Evolutionary conservation across 1,284 basidiomycete genomes (phyloP).

Genomic region (Earliella scabrosa): DNA sequence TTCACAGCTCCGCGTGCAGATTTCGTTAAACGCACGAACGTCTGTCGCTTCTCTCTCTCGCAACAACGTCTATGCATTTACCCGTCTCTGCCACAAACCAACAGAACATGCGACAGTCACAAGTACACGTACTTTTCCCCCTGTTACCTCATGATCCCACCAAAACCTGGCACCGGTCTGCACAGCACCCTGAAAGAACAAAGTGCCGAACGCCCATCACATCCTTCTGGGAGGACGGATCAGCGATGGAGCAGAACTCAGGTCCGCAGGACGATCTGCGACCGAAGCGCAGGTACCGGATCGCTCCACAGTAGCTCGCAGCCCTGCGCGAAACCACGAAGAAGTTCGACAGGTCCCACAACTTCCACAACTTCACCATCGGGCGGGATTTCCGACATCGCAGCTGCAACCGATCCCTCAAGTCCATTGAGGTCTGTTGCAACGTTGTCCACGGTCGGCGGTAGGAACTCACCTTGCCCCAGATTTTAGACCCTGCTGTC

Average conservation of each 20-base stretch:
- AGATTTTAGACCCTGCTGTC: conserved; percentile 82
- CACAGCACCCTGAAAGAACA: conserved; percentile 48
- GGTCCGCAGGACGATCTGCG: conserved; percentile 57
- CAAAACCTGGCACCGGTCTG: conserved; percentile 77
- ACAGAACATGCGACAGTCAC: conserved; percentile 87
- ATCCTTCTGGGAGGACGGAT: conserved; percentile 50
- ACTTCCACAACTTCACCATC: conserved; percentile 98
- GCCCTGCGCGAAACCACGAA: conserved; percentile 60
- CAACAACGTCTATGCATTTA: conserved; percentile 12
- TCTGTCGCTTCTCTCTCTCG: conserved; percentile 43
- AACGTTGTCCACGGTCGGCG: background rate
- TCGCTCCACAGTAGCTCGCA: conserved; percentile 56
- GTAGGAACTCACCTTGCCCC: background rate
- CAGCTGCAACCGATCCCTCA: conserved; percentile 85
- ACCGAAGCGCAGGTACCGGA: conserved; percentile 74
- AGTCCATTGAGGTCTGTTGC: conserved; percentile 72
- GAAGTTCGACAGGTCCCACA: conserved; percentile 83
- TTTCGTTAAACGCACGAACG: conserved; percentile 92
- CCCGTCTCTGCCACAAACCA: background rate
- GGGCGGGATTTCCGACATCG: conserved; percentile 85
- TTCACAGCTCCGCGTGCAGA: conserved; percentile 74
- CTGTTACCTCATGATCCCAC: conserved; percentile 92
- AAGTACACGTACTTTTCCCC: conserved; percentile 98
- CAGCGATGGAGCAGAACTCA: conserved; percentile 40
- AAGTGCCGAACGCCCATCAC: conserved; percentile 23